Base-by-base conservation (phyloP, 148 eudicot genomes). In the Amaranthus cruentus region DNA sequence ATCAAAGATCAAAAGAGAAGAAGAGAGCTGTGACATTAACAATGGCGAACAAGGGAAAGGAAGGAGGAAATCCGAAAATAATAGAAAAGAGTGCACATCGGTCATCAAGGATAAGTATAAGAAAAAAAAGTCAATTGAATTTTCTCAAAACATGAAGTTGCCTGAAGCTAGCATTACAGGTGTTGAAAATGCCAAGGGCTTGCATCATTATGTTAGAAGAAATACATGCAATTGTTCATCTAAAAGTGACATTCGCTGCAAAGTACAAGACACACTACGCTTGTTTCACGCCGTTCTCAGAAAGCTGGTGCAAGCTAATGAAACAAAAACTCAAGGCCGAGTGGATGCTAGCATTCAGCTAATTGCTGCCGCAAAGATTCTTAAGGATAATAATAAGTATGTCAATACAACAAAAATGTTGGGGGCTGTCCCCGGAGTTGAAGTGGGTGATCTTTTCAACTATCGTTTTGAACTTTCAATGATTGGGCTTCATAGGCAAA, bases 381-480 rank as follows among this genome's bases (percentile, higher is more conserved):
- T 93, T 47, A 93, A 84, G 82, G 79, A 58, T 9, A 73, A 73
- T 75, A 86, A 83, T 46, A 90, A 86, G 81, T 88, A 84, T 74
- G 81, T 89, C 3, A 84, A 87, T 73, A 77, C 83, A 55, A 58
- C 70, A 28, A 63, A 78, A 54, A 66, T 58, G 54, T 4, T 87
- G 13, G 98, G 97, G 69, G 55, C 78, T 62, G 88, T 93, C 49
- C 95, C 98, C 2, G 98, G 97, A 62, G 90, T 93, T 71, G 95
- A 91, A 84, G 89, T 93, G 38, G 98, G 98, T 10, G 97, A 93
- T 49, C 85, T 89, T 78, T 93, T 93, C 71, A 88, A 87, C 61
- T 93, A 84, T 63, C 87, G 97, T 58, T 85, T 87, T 13, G 97
- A 93, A 75, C 97, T 93, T 42, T 84, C 86, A 63, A 83, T 93